A percentile compares a stretch with the other conserved stretches of the same genome.
Conservation (phyloP, 1,284 basidiomycete species). For the Ustilago shanxiensis region DNA sequence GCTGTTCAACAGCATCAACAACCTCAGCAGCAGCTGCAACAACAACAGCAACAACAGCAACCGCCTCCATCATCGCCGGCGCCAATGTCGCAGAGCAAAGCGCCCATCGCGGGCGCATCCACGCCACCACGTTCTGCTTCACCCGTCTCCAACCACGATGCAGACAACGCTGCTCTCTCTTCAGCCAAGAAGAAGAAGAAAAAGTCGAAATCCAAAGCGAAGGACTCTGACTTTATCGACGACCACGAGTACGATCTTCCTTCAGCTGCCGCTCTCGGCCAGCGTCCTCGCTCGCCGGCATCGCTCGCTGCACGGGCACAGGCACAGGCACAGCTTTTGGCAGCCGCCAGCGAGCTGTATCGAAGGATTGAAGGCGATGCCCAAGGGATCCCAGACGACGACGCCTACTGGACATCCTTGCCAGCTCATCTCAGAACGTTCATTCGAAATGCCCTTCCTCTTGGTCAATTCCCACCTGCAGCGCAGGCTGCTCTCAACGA, state of each 20-base stretch:
- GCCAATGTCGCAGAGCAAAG: conserved; percentile 25
- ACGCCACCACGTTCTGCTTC: conserved; percentile 44
- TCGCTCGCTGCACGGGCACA: conserved; percentile 61
- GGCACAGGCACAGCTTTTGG: conserved; percentile 67
- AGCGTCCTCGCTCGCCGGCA: conserved; percentile 46
- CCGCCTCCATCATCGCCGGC: conserved; percentile 29
- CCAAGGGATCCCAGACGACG: conserved; percentile 72
- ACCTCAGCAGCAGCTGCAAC: conserved; percentile 20
- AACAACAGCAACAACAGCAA: conserved; percentile 39
- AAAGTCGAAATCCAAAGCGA: conserved; percentile 62
- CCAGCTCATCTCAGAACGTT: conserved; percentile 75
- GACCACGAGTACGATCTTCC: conserved; percentile 49
- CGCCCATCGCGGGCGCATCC: conserved; percentile 36
- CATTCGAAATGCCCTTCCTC: conserved; percentile 75
- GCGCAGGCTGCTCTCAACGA: conserved; percentile 52
- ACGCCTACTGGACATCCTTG: conserved; percentile 76
- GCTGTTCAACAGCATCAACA: conserved; percentile 49
- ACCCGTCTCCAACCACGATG: conserved; percentile 38
- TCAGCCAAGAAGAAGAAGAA: conserved; percentile 65
- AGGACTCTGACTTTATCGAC: conserved; percentile 47
- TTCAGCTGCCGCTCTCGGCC: conserved; percentile 38
- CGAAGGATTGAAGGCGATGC: conserved; percentile 69
- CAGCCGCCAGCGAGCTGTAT: conserved; percentile 68
- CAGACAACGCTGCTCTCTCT: conserved; percentile 34
- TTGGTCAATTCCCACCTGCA: conserved; percentile 64